These are phyloP conservation scores for Talaromyces sp. DNA, from an alignment of 2,329 filamentous ascomycete genomes.

Conservation along the genomic window DNA sequence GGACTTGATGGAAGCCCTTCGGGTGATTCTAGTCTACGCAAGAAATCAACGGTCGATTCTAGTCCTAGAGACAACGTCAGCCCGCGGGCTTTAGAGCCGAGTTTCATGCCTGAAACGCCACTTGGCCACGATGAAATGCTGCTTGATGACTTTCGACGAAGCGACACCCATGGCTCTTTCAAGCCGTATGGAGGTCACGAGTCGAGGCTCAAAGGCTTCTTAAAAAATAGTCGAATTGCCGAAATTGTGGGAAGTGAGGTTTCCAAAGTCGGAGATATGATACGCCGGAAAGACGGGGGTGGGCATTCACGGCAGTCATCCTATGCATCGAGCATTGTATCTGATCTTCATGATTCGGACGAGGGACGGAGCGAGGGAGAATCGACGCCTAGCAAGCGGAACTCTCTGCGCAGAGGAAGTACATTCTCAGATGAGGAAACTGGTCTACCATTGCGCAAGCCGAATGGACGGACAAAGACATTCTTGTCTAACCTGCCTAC, in stretches of 20 bases:
- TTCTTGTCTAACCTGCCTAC: slow-evolving; percentile 48
- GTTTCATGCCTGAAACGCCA: slow-evolving; percentile 27
- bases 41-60: slow-evolving; percentile 5
- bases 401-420: slow-evolving; percentile 31
- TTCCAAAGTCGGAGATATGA: slow-evolving; percentile 58
- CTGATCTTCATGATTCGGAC: slow-evolving; percentile 49
- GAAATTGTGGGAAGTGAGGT: slow-evolving; percentile 67
- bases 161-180: slow-evolving; percentile 27
- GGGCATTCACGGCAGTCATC: slow-evolving; percentile 42
- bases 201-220: slow-evolving; percentile 67
- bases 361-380: slow-evolving; percentile 38
- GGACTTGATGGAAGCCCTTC: slow-evolving; percentile 22
- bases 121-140: slow-evolving; percentile 22
- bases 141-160: slow-evolving; percentile 22
- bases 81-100: slow-evolving; percentile 27
- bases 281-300: slow-evolving; percentile 56
- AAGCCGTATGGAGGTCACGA: slow-evolving; percentile 32
- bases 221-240: slow-evolving; percentile 73
- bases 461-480: slow-evolving; percentile 39
- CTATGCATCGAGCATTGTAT: slow-evolving; percentile 45
- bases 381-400: slow-evolving; percentile 27
- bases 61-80: slow-evolving; percentile 20
- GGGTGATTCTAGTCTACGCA: slow-evolving; percentile 21
- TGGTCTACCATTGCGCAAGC: slow-evolving; percentile 24
- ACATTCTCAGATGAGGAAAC: slow-evolving; percentile 35